Evolutionary conservation across 2,329 filamentous ascomycete species (phyloP).

Genomic region (Colletotrichum graminicola): DNA sequence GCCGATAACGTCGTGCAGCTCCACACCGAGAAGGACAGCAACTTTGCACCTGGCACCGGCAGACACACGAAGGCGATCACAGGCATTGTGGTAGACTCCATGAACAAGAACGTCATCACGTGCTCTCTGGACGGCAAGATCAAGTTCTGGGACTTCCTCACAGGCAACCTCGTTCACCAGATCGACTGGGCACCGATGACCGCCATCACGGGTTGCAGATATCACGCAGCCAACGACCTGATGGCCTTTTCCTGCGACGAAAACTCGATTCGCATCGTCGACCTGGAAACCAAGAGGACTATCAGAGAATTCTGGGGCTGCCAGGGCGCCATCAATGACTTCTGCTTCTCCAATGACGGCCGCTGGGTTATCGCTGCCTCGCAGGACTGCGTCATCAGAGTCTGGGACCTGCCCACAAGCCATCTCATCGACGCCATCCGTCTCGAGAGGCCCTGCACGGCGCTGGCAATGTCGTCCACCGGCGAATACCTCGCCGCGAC

Average conservation of each 20-base stretch:
- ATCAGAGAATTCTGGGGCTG: slow-evolving; percentile 95
- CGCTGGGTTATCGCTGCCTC: slow-evolving; percentile 93
- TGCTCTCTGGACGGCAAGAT: slow-evolving; percentile 91
- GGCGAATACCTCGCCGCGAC: slow-evolving; percentile 96
- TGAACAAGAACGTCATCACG: slow-evolving; percentile 88
- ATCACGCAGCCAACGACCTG: slow-evolving; percentile 86
- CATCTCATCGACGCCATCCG: slow-evolving; percentile 94
- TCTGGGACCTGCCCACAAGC: slow-evolving; percentile 96
- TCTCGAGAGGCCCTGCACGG: slow-evolving; percentile 82
- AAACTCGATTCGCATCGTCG: slow-evolving; percentile 86
- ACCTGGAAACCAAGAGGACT: slow-evolving; percentile 89
- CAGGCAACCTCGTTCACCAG: slow-evolving; percentile 82
- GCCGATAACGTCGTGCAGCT: slow-evolving; percentile 69
- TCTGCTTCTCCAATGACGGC: slow-evolving; percentile 91
- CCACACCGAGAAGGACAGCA: slow-evolving; percentile 58
- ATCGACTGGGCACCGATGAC: slow-evolving; percentile 87
- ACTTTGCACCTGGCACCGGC: slow-evolving; percentile 67
- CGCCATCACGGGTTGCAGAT: slow-evolving; percentile 80
- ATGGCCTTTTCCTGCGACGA: slow-evolving; percentile 92
- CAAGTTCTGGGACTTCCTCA: slow-evolving; percentile 98
- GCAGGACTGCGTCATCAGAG: slow-evolving; percentile 81
- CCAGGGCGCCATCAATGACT: slow-evolving; percentile 78
- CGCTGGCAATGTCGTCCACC: slow-evolving; percentile 87
- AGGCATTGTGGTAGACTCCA: slow-evolving; percentile 86
- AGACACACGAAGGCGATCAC: slow-evolving; percentile 87